Conservation (phyloP, 2,329 filamentous ascomycete genomes). For the Diaporthe sp. region DNA sequence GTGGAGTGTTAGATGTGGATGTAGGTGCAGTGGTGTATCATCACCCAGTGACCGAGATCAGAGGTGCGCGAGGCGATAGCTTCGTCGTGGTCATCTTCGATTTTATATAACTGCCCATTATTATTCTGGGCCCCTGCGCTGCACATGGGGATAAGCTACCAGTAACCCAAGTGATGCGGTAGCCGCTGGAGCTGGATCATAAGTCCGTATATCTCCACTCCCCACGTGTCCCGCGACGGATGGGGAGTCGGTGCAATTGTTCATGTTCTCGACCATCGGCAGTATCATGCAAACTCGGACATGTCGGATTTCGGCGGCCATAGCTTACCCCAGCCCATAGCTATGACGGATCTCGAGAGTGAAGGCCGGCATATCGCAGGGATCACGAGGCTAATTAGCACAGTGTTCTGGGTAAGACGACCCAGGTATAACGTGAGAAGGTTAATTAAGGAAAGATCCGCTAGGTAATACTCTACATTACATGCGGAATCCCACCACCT, state of each 20-base stretch:
- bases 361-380: neutral
- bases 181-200: neutral
- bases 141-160: neutral
- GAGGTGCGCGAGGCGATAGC: too few species aligned
- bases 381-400: neutral
- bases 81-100: neutral
- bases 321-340: neutral
- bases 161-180: neutral
- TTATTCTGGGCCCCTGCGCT: neutral
- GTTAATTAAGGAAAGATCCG: neutral
- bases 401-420: neutral
- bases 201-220: neutral
- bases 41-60: neutral
- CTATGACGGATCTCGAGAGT: too few species aligned
- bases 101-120: neutral
- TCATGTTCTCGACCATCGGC: neutral
- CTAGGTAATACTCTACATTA: too few species aligned
- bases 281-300: conserved; percentile 2
- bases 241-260: neutral
- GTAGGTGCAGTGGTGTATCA: neutral
- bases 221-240: neutral
- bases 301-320: conserved; percentile 21
- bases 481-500: neutral
- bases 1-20: neutral
- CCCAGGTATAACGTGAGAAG: neutral